Percentiles rank a stretch among this genome's conserved stretches.
phyloP scores from a whole-genome alignment of 2,329 filamentous ascomycete species.

The Neofusicoccum ribis region DNA sequence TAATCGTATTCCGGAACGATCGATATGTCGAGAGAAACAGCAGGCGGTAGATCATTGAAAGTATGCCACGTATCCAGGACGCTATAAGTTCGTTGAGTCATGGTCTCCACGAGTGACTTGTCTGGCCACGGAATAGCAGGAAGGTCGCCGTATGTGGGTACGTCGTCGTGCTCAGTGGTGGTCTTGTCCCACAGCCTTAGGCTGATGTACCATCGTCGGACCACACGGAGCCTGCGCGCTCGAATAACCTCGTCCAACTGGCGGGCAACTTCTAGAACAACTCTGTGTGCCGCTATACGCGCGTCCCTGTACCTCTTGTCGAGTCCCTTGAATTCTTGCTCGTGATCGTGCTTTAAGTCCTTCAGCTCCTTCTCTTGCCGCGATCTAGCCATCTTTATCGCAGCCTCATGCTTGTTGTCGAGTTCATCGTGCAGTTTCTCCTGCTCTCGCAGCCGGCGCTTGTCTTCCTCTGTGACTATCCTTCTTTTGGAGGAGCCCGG shows the following conservation, averaged over 20 bases:
- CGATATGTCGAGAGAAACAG: constrained; percentile 12
- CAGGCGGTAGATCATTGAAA: constrained; percentile 17
- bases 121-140: constrained; percentile 13
- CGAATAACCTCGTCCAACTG: constrained; percentile 5
- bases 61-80: constrained; percentile 15
- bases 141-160: constrained; percentile 1
- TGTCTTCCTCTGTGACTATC: constrained; percentile 48
- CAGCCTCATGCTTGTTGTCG: constrained; percentile 44
- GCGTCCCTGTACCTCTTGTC: constrained; percentile 1
- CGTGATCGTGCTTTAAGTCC: constrained; percentile 6
- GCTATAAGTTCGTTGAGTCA: constrained; percentile 11
- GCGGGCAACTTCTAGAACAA: neutral
- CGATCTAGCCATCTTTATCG: constrained; percentile 49
- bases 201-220: constrained; percentile 16
- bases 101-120: neutral
- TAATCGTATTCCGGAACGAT: neutral
- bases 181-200: constrained; percentile 14
- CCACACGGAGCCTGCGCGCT: constrained; percentile 1
- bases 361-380: constrained; percentile 44
- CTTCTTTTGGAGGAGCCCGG: constrained; percentile 20
- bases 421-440: constrained; percentile 40
- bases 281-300: neutral
- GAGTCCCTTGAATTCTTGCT: constrained; percentile 1
- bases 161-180: neutral
- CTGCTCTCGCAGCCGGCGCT: constrained; percentile 45